Evolutionary conservation across 2,329 filamentous ascomycete genomes (phyloP).

Genomic region (Ascochyta fabae): DNA sequence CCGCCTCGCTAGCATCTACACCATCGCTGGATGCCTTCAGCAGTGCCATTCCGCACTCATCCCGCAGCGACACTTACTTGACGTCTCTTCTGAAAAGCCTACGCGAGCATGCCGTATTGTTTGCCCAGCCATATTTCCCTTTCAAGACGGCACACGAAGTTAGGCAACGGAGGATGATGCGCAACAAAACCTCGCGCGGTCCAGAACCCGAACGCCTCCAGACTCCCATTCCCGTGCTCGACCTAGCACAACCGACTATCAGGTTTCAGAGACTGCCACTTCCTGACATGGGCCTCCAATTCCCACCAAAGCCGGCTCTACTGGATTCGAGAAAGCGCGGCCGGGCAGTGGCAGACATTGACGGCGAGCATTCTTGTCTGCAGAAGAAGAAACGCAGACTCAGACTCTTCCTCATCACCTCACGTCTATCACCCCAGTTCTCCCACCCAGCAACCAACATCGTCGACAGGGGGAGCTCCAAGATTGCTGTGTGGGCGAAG

Average conservation of each 20-base stretch:
- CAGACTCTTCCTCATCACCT: conserved; percentile 68
- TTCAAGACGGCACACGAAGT: conserved; percentile 38
- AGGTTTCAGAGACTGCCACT: conserved; percentile 40
- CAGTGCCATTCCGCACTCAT: background rate
- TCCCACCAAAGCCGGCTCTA: conserved; percentile 35
- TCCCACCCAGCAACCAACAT: conserved; percentile 74
- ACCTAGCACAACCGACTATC: conserved; percentile 33
- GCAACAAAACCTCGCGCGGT: background rate
- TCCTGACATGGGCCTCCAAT: conserved; percentile 43
- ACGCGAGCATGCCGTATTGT: conserved; percentile 40
- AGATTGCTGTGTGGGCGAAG: conserved; percentile 55
- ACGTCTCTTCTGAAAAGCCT: conserved; percentile 1
- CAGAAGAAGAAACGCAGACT: conserved; percentile 71
- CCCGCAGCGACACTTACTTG: conserved; percentile 1
- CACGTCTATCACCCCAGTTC: conserved; percentile 71
- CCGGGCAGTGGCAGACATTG: conserved; percentile 64
- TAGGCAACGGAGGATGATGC: conserved; percentile 39
- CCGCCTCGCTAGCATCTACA: conserved; percentile 1
- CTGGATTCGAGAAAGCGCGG: conserved; percentile 56
- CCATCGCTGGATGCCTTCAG: conserved; percentile 2
- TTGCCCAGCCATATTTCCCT: conserved; percentile 19
- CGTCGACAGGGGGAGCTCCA: conserved; percentile 64
- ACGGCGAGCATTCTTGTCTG: conserved; percentile 59
- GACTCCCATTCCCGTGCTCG: conserved; percentile 16
- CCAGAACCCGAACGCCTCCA: background rate